Evolutionary conservation across 768 basidiomycete genomes (phyloP), one percentile per base, ranked within the genome.

Genomic region (Suillus occidentalis): DNA sequence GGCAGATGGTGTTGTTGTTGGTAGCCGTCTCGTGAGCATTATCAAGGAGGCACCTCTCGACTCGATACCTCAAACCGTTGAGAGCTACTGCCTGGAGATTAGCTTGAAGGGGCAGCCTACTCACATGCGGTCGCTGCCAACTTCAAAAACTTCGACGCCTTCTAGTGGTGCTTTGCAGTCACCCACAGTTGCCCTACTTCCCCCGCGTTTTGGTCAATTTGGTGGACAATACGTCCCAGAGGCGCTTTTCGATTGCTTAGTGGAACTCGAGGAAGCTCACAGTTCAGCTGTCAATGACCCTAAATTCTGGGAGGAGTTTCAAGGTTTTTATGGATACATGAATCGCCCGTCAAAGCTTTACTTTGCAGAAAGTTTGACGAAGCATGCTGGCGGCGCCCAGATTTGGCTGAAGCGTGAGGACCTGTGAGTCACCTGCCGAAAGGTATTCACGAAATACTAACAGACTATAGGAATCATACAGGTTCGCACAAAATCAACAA

Each of bases 401-500:
- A 97, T 99, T 70, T 99, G 97, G 97, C 80, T 99, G 71, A 99
- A 99, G 83, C 88, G 95, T 55, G 97, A 96, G 78, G 95, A 97
- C 71, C 73, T 97, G 90, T 91, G 67, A 67, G 90, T 75, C 28
- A 58, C 65, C 47, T 61, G 25, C 59, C 25, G 22, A 53, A 25
- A 16, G 57, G 34, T 25, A 22, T 36, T 16, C 50, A 6, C 34
- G 10, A 28, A 53, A 62, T 7, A 31, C 55, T 77, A 49, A 22
- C 8, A 22, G n/a, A 50, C 16, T 60, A 40, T 64, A 94, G 92
- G 65, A 99, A 99, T 75, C 97, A 99, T 75, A 99, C 97, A 0
- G 97, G 97, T 18, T 98, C 96, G 12, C 97, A 99, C 79, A 99
- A 99, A 78, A 99, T 99, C 73, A 99, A 99, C 79, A 99, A 99